Evolutionary conservation across 805 yeast species (phyloP).

Genomic region (Wickerhamiella spandovensis): DNA sequence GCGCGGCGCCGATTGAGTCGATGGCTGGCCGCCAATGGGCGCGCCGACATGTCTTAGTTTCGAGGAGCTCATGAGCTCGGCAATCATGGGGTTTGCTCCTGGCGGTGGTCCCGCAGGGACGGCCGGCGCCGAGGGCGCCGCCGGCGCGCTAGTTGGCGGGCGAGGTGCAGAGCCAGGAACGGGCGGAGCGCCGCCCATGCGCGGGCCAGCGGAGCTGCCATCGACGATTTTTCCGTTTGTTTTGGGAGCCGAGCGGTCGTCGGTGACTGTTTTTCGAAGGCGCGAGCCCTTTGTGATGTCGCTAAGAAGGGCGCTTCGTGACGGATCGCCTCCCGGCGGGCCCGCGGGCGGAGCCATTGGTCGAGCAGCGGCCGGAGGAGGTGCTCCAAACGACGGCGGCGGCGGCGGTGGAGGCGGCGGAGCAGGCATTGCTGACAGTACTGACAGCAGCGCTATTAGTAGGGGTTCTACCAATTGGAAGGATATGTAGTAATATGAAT

Average conservation of each 20-base stretch:
- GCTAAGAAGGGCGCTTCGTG: constrained; percentile 40
- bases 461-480: too few relatives aligned
- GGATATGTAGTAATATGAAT: too few relatives aligned
- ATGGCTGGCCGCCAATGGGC: constrained; percentile 4
- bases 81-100: constrained; percentile 2
- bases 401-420: constrained; percentile 4
- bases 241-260: constrained; percentile 52
- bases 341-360: neutral
- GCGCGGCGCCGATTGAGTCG: constrained; percentile 4
- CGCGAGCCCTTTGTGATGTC: constrained; percentile 64
- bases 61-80: neutral
- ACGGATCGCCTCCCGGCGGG: neutral
- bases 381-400: constrained; percentile 1
- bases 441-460: too few relatives aligned
- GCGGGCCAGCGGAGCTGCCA: constrained; percentile 12
- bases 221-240: constrained; percentile 29
- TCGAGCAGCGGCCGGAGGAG: neutral
- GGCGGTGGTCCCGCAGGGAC: neutral
- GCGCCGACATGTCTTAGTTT: neutral
- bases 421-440: neutral
- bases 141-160: constrained; percentile 8
- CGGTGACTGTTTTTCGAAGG: constrained; percentile 49
- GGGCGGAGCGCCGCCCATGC: constrained; percentile 14
- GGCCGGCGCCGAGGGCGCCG: constrained; percentile 9
- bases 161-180: constrained; percentile 7